Conservation (phyloP, 1,284 basidiomycete genomes). For the Ganoderma lingzhi region DNA sequence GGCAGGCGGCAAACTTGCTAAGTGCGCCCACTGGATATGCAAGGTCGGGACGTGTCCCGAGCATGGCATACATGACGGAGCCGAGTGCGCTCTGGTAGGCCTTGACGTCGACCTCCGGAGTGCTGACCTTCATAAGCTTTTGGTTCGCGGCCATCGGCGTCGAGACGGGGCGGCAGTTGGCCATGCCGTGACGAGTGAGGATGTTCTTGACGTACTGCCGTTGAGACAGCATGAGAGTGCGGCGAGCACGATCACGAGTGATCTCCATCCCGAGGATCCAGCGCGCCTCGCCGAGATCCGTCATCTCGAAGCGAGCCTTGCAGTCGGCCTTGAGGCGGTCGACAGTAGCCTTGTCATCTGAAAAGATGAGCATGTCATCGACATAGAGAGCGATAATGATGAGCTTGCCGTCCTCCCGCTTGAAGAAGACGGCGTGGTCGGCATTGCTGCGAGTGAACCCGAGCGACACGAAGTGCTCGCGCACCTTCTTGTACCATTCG, state of each 20-base stretch:
- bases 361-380: too few species aligned
- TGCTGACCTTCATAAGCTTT: constrained; percentile 27
- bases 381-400: too few species aligned
- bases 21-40: background rate
- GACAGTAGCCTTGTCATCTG: background rate
- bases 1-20: constrained; percentile 1
- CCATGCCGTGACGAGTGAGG: constrained; percentile 43
- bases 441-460: background rate
- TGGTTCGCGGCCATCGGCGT: constrained; percentile 43
- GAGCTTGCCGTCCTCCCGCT: background rate
- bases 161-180: constrained; percentile 40
- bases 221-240: constrained; percentile 44
- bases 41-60: constrained; percentile 6
- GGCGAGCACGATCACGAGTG: constrained; percentile 34
- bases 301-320: constrained; percentile 27
- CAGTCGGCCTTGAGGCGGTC: too few species aligned
- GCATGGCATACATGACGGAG: constrained; percentile 48
- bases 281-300: too few species aligned
- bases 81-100: constrained; percentile 46
- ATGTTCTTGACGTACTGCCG: constrained; percentile 44
- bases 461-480: background rate
- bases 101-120: too few species aligned
- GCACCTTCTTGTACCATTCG: background rate
- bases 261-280: constrained; percentile 49
- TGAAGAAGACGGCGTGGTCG: background rate